Percentiles rank a stretch among this genome's conserved stretches.
phyloP scores from a whole-genome alignment of 2,329 filamentous ascomycete species.

The Fusarium goolgardi region DNA sequence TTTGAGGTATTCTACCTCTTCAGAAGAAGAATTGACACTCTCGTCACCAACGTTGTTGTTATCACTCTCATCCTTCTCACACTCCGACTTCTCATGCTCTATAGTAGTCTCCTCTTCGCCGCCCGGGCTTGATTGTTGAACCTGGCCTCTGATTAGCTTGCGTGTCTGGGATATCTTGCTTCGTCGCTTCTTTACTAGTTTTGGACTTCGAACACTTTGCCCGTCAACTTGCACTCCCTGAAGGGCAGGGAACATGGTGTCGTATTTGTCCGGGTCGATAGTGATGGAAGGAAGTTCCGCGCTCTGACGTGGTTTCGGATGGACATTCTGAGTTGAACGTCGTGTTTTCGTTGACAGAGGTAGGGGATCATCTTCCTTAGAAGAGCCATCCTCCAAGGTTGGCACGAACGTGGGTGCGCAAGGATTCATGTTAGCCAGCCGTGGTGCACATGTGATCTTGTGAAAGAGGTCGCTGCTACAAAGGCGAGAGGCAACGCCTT shows the following conservation, averaged over 20 bases:
- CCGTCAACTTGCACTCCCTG: conserved; percentile 8
- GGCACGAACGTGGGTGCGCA: conserved; percentile 47
- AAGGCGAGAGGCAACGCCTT: background rate
- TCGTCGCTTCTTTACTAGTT: conserved; percentile 1
- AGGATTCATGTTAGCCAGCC: conserved; percentile 45
- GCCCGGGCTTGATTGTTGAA: background rate
- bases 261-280: conserved; percentile 40
- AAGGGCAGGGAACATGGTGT: conserved; percentile 43
- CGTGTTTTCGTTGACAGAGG: conserved; percentile 9
- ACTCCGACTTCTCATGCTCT: background rate
- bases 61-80: background rate
- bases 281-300: conserved; percentile 6
- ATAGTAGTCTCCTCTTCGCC: background rate
- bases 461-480: background rate
- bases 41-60: background rate
- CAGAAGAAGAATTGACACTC: background rate
- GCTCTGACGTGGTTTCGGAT: background rate
- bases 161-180: background rate
- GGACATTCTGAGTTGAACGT: conserved; percentile 1
- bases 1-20: conserved; percentile 15
- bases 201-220: background rate
- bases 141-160: background rate
- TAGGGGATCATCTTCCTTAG: conserved; percentile 1
- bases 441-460: background rate
- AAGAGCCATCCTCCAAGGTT: conserved; percentile 13